Evolutionary conservation across 2,329 filamentous ascomycete genomes (phyloP), one percentile per base, ranked within the genome.

Genomic region (Passalora sequoiae): DNA sequence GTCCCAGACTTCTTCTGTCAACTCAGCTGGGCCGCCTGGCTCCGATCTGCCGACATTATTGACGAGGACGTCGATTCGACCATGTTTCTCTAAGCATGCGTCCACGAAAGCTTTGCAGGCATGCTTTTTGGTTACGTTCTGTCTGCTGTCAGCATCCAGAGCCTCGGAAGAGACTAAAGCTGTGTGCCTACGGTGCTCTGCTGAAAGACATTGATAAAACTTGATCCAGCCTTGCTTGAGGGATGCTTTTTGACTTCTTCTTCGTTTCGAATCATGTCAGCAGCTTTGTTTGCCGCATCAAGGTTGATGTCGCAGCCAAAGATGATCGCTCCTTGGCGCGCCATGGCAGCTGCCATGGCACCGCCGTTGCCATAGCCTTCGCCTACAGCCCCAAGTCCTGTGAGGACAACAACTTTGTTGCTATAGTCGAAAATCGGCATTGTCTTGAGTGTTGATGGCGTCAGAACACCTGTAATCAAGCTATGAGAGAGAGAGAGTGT

Each of bases 1-100:
- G 50, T 78, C 70, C 76, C 75, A 80, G 0, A 66, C 53, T 1
- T 67, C 65, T 41, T 79, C 75, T 0, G 43, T 33, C 66, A 79
- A 72, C 24, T 55, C 56, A 15, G 69, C 75, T 0, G 76, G 71
- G 21, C 68, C 67, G 0, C 76, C 76, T 0, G 69, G 70, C 45
- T 80, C 75, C 0, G 71, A 75, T 40, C 70, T 70, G 2, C 50
- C 79, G 3, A 81, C 78, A 40, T 81, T 81, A 50, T 79, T 80
- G 12, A 83, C 58, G 0, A 82, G 62, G 16, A 82, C 75, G 49
- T 82, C 78, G 40, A 81, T 74, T 4, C 73, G 69, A 6, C 76
- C 75, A 47, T 79, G 70, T 28, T 70, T 72, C 0, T 64, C 56
- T 13, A 77, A 54, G 32, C 76, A 79, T 0, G 69, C 68, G 24